These are phyloP conservation scores for Euphorbia tirucalli DNA, from an alignment of 345 rosid genomes.

Conservation along the genomic window DNA sequence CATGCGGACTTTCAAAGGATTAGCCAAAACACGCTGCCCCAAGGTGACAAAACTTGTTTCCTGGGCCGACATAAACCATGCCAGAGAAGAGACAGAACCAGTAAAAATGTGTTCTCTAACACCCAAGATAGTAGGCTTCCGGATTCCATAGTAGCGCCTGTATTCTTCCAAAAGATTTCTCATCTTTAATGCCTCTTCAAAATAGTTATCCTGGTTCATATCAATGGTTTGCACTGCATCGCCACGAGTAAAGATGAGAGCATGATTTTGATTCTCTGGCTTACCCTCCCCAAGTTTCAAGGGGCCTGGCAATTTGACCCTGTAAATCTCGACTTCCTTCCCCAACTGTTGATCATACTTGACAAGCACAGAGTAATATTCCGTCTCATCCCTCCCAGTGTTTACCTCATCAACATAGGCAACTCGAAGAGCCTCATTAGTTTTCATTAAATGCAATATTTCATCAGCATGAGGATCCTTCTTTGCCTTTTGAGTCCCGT, in stretches of 20 bases:
- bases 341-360: conserved; percentile 75
- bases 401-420: conserved; percentile 88
- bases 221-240: conserved; percentile 99
- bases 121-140: conserved; percentile 86
- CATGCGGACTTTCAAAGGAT: conserved; percentile 92
- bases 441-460: conserved; percentile 73
- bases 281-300: conserved; percentile 98
- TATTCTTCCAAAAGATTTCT: conserved; percentile 92
- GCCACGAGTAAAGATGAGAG: conserved; percentile 90
- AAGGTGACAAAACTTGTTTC: conserved; percentile 59
- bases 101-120: conserved; percentile 96
- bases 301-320: conserved; percentile 92
- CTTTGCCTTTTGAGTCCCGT: conserved; percentile 86
- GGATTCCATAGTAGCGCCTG: conserved; percentile 61
- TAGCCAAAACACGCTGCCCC: conserved; percentile 97
- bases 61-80: conserved; percentile 34
- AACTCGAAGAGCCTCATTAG: conserved; percentile 89
- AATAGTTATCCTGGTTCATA: conserved; percentile 98
- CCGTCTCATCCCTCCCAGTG: conserved; percentile 58
- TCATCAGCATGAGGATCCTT: conserved; percentile 90
- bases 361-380: conserved; percentile 91
- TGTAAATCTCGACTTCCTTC: conserved; percentile 86
- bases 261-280: conserved; percentile 98
- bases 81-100: conserved; percentile 85
- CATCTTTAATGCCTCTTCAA: conserved; percentile 98